phyloP scores from a whole-genome alignment of 2,329 filamentous ascomycete genomes.

The Metarhizium guizhouense region DNA sequence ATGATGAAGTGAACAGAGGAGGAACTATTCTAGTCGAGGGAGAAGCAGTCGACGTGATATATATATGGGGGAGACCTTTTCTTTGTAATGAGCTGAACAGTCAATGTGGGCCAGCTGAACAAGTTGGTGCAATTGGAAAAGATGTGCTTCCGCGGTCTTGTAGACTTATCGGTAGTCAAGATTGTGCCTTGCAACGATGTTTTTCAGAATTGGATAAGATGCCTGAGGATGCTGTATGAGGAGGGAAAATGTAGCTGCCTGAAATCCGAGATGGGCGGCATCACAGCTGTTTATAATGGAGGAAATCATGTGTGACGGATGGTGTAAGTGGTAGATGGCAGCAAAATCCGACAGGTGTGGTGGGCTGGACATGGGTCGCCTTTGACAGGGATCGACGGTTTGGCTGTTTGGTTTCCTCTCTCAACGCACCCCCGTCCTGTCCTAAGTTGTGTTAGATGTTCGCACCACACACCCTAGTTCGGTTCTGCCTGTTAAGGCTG shows the following conservation, averaged over 20 bases:
- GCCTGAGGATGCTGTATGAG: neutral
- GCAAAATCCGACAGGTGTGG: neutral
- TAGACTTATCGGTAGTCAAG: neutral
- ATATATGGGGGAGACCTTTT: neutral
- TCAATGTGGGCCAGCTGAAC: neutral
- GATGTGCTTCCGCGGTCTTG: neutral
- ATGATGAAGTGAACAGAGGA: neutral
- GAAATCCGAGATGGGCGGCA: constrained; percentile 3
- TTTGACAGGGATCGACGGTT: neutral
- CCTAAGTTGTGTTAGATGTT: no score
- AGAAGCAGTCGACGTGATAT: neutral
- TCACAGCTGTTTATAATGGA: neutral
- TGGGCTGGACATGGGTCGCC: neutral
- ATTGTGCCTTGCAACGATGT: neutral
- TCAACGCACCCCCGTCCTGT: neutral
- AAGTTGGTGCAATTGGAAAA: neutral
- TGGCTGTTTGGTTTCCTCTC: neutral
- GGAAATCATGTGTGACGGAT: neutral
- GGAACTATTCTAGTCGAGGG: neutral
- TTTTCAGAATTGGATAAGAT: neutral
- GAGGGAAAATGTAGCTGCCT: neutral
- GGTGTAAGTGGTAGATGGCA: neutral
- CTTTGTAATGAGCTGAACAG: neutral
- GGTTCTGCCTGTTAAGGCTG: constrained; percentile 1
- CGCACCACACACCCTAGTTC: no score